phyloP scores from a whole-genome alignment of 805 yeast species.

The Spathaspora arborariae region DNA sequence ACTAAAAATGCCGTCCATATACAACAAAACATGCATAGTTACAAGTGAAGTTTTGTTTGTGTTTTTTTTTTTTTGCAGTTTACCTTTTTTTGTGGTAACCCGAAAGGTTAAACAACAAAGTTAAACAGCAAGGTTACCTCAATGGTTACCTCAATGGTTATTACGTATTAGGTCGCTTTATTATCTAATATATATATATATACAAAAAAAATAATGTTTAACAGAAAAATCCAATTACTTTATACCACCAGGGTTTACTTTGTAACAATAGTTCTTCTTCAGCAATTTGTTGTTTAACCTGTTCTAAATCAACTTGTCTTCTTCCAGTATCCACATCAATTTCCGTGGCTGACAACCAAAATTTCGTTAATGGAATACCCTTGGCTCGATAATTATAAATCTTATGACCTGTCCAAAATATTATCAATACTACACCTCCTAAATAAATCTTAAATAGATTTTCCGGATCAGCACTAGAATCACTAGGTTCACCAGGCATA shows the following conservation, averaged over 20 bases:
- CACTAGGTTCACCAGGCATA: conserved; percentile 7
- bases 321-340: conserved; percentile 64
- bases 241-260: conserved; percentile 11
- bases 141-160: too few species aligned
- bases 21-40: too few species aligned
- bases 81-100: too few species aligned
- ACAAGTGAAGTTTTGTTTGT: too few species aligned
- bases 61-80: too few species aligned
- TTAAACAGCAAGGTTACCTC: too few species aligned
- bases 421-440: conserved; percentile 41
- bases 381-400: conserved; percentile 31
- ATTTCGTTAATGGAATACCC: conserved; percentile 26
- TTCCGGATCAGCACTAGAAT: conserved; percentile 27
- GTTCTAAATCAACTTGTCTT: conserved; percentile 53
- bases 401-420: conserved; percentile 51
- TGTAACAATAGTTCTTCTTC: conserved; percentile 30
- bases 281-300: conserved; percentile 47
- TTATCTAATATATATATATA: background rate
- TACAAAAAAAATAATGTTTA: conserved; percentile 1
- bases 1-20: too few species aligned
- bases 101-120: too few species aligned
- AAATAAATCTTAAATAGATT: conserved; percentile 54
- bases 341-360: conserved; percentile 41
- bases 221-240: conserved; percentile 15
- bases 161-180: background rate